Base-by-base conservation (phyloP, 345 rosid species). In the Limnanthes douglasii region DNA sequence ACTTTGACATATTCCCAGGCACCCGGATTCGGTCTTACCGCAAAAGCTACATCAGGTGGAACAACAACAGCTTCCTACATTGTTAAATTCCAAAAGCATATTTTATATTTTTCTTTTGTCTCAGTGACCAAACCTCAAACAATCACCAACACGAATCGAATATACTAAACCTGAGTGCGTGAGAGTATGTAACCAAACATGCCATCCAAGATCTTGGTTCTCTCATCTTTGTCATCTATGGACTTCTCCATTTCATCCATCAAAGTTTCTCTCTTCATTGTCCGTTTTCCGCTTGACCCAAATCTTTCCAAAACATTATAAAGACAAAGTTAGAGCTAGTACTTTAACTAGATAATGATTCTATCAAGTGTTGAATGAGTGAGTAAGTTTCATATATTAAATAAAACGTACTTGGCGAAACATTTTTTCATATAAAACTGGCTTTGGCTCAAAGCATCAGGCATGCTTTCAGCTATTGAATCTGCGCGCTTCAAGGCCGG, bases 1-100 rank as follows among this genome's bases (percentile, higher is more conserved):
- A 90, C 98, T 43, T 68, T 80, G 26, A 90, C 85, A 39, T 59
- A 77, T 47, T 84, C 98, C 92, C 94, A 90, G 51, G 56, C 66
- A 6, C 96, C 98, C 2, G 96, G 96, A 37, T 57, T 77, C 3
- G 78, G 95, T 51, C 98, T 63, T 9, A 56, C 88, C 0, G 98
- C 94, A 30, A 90, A 41, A 5, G 85, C 94, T 25, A 84, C 76
- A 39, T 45, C 51, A 2, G 98, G 96, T 25, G 96, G 94, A 41
- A 74, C 62, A 45, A 84, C 82, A 13, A 65, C 76, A 2, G 96
- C 98, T 43, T 90, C 98, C 93, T 86, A 66, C 55, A 61, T 43
- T 6, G 13, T 53, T 31, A 17, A 18, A 8, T 24, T 16, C 25
- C 21, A 35, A 32, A 11, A 36, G 0, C 4, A 11, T 4, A n/a